A percentile compares a stretch with the other conserved stretches of the same genome.
Conservation (phyloP, 768 basidiomycete species). For the Pleurotus tuoliensis region DNA sequence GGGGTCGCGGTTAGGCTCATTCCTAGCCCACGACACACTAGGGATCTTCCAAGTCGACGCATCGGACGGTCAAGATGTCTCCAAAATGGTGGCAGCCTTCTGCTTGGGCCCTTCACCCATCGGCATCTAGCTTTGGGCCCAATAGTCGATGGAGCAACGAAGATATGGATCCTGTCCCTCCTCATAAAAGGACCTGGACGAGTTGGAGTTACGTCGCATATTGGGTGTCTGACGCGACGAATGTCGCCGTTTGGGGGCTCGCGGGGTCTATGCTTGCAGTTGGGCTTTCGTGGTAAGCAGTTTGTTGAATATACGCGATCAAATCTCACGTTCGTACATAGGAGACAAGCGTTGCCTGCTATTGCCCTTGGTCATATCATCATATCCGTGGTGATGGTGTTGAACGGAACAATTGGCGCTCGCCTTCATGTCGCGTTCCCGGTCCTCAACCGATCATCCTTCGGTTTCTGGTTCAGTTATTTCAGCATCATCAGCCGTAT, state of each 20-base stretch:
- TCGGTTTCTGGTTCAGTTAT: conserved; percentile 89
- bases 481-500: conserved; percentile 78
- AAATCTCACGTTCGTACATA: conserved; percentile 15
- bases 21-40: too few species aligned
- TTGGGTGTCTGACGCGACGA: conserved; percentile 51
- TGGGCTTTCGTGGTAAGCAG: conserved; percentile 61
- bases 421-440: conserved; percentile 74
- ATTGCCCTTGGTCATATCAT: conserved; percentile 72
- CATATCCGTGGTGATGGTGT: conserved; percentile 68
- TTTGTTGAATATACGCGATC: background rate
- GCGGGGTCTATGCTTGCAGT: conserved; percentile 73
- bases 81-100: conserved; percentile 21
- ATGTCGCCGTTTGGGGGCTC: conserved; percentile 52
- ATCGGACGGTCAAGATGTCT: too few species aligned
- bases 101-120: conserved; percentile 48
- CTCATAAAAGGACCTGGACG: conserved; percentile 58
- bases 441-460: conserved; percentile 78
- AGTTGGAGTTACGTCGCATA: conserved; percentile 65
- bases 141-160: conserved; percentile 62
- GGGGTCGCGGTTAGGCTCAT: too few species aligned
- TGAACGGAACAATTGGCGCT: conserved; percentile 78
- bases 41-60: too few species aligned
- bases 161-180: conserved; percentile 76
- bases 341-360: conserved; percentile 63
- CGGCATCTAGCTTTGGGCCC: conserved; percentile 53